Evolutionary conservation across 106 monocot genomes (phyloP).

Genomic region (Allium cepa): DNA sequence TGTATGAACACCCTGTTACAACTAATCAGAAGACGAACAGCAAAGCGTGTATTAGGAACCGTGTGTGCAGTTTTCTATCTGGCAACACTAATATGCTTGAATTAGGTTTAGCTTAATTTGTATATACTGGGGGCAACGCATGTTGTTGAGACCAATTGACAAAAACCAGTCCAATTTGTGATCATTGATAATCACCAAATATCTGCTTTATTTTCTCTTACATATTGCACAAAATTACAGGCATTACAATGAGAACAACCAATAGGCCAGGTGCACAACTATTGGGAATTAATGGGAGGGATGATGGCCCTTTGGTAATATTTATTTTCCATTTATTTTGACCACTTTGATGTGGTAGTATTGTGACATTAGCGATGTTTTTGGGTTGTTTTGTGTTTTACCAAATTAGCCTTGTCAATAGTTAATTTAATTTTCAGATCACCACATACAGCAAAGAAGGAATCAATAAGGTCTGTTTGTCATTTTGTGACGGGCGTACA

Average conservation of each 20-base stretch:
- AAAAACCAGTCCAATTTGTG: too few relatives aligned
- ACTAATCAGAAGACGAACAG: too few relatives aligned
- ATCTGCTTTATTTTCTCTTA: not conserved
- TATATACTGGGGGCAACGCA: too few relatives aligned
- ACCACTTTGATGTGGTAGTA: not conserved
- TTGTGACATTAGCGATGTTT: not conserved
- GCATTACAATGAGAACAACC: conserved; percentile 31
- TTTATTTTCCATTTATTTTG: not conserved
- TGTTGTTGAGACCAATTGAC: too few relatives aligned
- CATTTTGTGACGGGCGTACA: conserved; percentile 33
- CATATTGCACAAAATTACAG: conserved; percentile 7
- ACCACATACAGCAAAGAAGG: conserved; percentile 54
- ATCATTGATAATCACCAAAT: too few relatives aligned
- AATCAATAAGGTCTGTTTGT: conserved; percentile 43
- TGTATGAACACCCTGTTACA: too few relatives aligned
- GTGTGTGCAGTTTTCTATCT: too few relatives aligned
- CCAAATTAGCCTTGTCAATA: not conserved
- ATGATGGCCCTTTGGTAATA: conserved; percentile 48
- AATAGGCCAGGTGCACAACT: conserved; percentile 43
- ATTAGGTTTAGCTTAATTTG: too few relatives aligned
- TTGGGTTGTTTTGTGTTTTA: not conserved
- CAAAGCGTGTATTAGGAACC: too few relatives aligned
- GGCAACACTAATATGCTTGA: too few relatives aligned
- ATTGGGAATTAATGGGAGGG: conserved; percentile 48
- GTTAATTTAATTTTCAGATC: conserved; percentile 25